Evolutionary conservation across 2,329 filamentous ascomycete genomes (phyloP).

Genomic region (Colletotrichum sp.): DNA sequence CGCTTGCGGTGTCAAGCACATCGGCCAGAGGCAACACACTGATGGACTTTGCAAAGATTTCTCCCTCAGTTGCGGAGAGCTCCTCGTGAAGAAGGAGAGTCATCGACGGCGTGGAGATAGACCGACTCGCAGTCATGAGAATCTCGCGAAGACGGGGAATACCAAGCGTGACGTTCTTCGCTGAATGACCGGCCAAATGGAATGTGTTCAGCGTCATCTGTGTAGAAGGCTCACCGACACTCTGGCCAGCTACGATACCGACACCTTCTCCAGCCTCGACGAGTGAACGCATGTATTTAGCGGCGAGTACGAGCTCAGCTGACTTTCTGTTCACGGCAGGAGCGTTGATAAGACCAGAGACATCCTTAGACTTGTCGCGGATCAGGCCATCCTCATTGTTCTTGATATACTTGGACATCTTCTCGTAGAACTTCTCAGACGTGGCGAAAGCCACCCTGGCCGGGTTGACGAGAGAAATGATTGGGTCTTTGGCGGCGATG

Average conservation of each 20-base stretch:
- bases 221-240: conserved; percentile 94
- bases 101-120: conserved; percentile 92
- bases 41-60: conserved; percentile 90
- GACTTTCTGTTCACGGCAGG: conserved; percentile 65
- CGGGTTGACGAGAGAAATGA: conserved; percentile 75
- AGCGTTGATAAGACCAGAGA: conserved; percentile 36
- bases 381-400: conserved; percentile 68
- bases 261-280: conserved; percentile 96
- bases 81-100: conserved; percentile 80
- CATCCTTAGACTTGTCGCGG: conserved; percentile 43
- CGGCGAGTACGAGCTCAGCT: conserved; percentile 83
- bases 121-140: conserved; percentile 91
- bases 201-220: conserved; percentile 99
- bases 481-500: conserved; percentile 72
- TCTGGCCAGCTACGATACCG: conserved; percentile 95
- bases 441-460: conserved; percentile 82
- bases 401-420: conserved; percentile 79
- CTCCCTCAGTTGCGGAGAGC: conserved; percentile 69
- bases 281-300: conserved; percentile 91
- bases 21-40: conserved; percentile 84
- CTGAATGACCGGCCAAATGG: conserved; percentile 97
- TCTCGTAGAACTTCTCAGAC: conserved; percentile 83
- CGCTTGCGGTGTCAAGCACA: conserved; percentile 79
- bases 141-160: conserved; percentile 97
- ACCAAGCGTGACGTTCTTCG: conserved; percentile 98